Base-by-base conservation (phyloP, 371 early-diverging fungal genomes). In the Dichotomocladium elegans region DNA sequence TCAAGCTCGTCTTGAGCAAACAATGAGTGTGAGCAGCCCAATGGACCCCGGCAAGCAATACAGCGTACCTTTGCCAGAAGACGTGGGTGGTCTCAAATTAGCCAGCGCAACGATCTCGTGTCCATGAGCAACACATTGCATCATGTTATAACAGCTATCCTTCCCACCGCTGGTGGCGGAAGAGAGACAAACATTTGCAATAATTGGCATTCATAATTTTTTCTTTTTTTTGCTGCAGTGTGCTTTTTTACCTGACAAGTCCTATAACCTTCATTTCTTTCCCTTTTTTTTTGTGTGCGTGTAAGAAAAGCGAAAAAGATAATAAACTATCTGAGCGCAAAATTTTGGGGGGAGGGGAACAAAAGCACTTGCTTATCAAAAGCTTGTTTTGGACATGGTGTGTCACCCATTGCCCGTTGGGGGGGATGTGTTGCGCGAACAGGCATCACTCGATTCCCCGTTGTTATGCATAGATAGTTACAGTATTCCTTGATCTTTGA, bases 131-230 rank as follows among this genome's bases (percentile, higher is more conserved):
- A 90, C 91, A 72, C 95, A 92, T 71, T 95, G 90, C 85, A 97
- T 84, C 85, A 97, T 83, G 63, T 97, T 94, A 73, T 91, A 99
- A 62, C 93, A 90, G 70, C 95, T 95, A 70, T 99, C 99, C 77
- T 99, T 99, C 34, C 99, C 99, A 29, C 99, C 99, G 69, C 99
- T 94, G n/a, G n/a, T n/a, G n/a, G n/a, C n/a, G n/a, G n/a, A n/a
- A n/a, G n/a, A n/a, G n/a, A n/a, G n/a, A n/a, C n/a, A n/a, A n/a
- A 54, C n/a, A 55, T 27, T 29, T 48, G 4, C 26, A 42, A 43
- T 35, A 29, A n/a, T 17, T 15, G 12, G 14, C 3, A 31, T 46
- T 17, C 31, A 8, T 19, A 31, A 11, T 52, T 19, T 9, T 35
- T 26, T 34, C 14, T 28, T 10, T n/a, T 28, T 19, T 19, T 30